phyloP scores from a whole-genome alignment of 1,139 yeast genomes.

The Suhomyces bolitotheri region DNA sequence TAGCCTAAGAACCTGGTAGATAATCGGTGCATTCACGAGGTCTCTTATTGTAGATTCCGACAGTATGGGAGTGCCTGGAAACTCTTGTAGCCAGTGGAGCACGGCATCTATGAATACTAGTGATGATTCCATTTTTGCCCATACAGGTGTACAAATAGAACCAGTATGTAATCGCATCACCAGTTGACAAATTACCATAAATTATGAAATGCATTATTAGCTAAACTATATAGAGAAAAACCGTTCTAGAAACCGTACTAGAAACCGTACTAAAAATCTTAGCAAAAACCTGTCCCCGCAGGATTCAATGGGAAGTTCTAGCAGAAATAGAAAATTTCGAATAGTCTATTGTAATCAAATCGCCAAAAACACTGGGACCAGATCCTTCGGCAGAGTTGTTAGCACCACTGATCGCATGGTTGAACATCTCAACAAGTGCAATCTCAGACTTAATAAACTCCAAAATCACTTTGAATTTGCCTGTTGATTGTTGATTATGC shows the following conservation, averaged over 20 bases:
- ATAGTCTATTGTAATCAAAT: conserved; percentile 48
- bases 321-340: conserved; percentile 43
- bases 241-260: background rate
- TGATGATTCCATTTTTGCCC: conserved; percentile 1
- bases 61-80: conserved; percentile 23
- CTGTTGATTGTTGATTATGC: conserved; percentile 60
- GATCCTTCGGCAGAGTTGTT: conserved; percentile 16
- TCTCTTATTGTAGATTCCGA: conserved; percentile 14
- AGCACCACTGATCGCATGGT: conserved; percentile 19
- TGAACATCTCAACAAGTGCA: conserved; percentile 28
- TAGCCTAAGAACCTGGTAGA: conserved; percentile 17
- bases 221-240: background rate
- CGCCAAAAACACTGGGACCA: conserved; percentile 31
- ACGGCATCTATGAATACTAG: conserved; percentile 18
- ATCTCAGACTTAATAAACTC: conserved; percentile 47
- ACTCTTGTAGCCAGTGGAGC: conserved; percentile 28
- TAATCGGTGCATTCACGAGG: conserved; percentile 16
- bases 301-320: conserved; percentile 18
- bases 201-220: background rate
- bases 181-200: too few species aligned
- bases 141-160: background rate
- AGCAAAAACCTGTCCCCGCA: conserved; percentile 2
- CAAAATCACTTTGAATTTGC: conserved; percentile 48
- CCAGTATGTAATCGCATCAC: too few species aligned
- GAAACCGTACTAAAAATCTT: too few species aligned